Evolutionary conservation across 192 early-diverging fungal species (phyloP).

Genomic region (Jimgerdemannia lactiflua): DNA sequence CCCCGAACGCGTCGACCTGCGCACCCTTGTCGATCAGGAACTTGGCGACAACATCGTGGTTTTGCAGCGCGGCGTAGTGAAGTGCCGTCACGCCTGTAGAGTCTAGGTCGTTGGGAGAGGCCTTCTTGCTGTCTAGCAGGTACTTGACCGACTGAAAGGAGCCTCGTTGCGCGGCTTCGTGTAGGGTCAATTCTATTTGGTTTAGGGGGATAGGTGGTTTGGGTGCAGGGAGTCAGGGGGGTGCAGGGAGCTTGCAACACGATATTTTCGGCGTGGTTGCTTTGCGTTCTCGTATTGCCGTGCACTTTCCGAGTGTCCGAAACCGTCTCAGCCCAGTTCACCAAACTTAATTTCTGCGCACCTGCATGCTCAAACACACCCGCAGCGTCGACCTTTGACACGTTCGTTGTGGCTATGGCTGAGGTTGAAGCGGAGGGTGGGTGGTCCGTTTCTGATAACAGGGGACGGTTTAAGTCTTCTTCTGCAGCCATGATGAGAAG

Average conservation of each 20-base stretch:
- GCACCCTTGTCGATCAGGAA: constrained; percentile 80
- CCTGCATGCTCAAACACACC: background rate
- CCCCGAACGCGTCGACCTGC: constrained; percentile 69
- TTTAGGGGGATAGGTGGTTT: no score
- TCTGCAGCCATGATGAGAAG: background rate
- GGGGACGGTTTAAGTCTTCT: background rate
- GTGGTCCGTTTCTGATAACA: background rate
- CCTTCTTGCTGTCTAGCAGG: constrained; percentile 54
- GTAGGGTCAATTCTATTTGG: constrained; percentile 32
- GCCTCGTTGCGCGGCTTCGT: constrained; percentile 73
- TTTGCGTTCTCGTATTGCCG: no score
- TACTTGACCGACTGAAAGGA: constrained; percentile 51
- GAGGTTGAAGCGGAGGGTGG: background rate
- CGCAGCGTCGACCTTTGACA: background rate
- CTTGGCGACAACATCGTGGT: constrained; percentile 64
- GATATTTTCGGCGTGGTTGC: no score
- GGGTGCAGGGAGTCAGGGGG: no score
- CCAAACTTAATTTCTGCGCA: no score
- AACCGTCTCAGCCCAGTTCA: no score
- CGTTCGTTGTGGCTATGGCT: background rate
- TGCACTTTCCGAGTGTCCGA: no score
- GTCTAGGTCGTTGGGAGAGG: constrained; percentile 55
- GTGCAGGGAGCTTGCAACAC: no score
- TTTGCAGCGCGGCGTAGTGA: constrained; percentile 85
- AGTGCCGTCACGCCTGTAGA: constrained; percentile 69